Evolutionary conservation across 441 rosid genomes (phyloP), one percentile per base, ranked within the genome.

Genomic region (Croton setiger): DNA sequence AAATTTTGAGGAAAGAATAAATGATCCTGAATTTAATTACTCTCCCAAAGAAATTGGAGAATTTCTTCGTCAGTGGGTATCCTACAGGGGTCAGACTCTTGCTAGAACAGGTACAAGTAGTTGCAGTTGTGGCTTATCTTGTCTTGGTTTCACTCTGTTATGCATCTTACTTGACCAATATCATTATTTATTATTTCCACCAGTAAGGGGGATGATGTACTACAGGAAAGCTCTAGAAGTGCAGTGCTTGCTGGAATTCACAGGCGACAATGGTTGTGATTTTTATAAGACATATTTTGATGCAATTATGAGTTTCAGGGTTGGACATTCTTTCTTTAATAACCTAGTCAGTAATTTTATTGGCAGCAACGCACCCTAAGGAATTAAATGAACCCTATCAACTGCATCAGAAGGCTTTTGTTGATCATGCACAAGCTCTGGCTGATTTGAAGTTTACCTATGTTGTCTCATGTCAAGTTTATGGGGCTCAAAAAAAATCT

Each of bases 151-250:
- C 33, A 62, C 21, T 60, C 5, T 52, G 23, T 37, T 65, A 35
- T 67, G 18, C 67, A 49, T 67, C 55, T 72, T 48, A 61, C 31
- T 58, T 55, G 77, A 69, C 54, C 60, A 18, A 36, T 66, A 31
- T 52, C 63, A 23, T 64, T 39, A 21, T 33, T 56, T 72, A 47
- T 78, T 68, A n/a, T 70, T 72, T 79, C 31, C 71, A 43, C 61
- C 82, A 95, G 99, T 92, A 81, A 81, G 98, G 79, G 99, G 99
- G 68, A 92, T 95, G 97, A 92, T 95, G 99, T 92, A 95, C 85
- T 91, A 95, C 70, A 86, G 76, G 80, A 75, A 76, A 57, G 98
- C 97, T 69, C 71, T 95, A 53, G 96, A 89, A 78, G 86, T 91
- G 75, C 99, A 95, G 71, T 87, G 83, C 79, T 75, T 66, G 69